A percentile compares a stretch with the other conserved stretches of the same genome.
Conservation (phyloP, 805 yeast genomes). For the Myxozyma mucilagina region DNA sequence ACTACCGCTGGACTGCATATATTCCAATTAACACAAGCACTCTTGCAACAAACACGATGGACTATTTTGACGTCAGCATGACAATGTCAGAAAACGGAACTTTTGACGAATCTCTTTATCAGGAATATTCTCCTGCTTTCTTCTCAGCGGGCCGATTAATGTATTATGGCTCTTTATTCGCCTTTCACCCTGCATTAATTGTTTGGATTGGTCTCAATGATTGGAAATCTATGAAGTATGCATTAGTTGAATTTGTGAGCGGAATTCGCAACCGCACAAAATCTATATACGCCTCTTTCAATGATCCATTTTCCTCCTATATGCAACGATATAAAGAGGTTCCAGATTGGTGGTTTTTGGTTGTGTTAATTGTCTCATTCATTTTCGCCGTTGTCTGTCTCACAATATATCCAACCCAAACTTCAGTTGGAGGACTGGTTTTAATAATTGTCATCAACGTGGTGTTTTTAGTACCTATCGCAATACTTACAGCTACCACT, state of each 20-base stretch:
- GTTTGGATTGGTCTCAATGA: constrained; percentile 5
- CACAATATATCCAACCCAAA: constrained; percentile 48
- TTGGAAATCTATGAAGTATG: background rate
- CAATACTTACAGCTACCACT: constrained; percentile 62
- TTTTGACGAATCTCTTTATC: constrained; percentile 52
- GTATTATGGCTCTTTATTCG: constrained; percentile 63
- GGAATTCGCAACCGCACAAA: constrained; percentile 1
- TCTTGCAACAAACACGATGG: constrained; percentile 52
- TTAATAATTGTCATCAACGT: constrained; percentile 58
- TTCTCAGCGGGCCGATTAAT: constrained; percentile 56
- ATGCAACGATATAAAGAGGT: constrained; percentile 61
- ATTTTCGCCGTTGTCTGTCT: constrained; percentile 47
- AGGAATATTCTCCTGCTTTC: constrained; percentile 63
- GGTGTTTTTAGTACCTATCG: constrained; percentile 60
- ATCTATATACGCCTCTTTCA: constrained; percentile 31
- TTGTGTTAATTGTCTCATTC: constrained; percentile 50
- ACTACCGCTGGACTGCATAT: constrained; percentile 56
- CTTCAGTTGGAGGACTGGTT: constrained; percentile 64
- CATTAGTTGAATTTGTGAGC: constrained; percentile 32
- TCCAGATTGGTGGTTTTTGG: constrained; percentile 63
- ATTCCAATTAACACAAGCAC: constrained; percentile 55
- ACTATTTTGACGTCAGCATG: constrained; percentile 51
- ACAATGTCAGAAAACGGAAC: constrained; percentile 48
- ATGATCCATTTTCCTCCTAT: constrained; percentile 56
- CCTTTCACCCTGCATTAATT: constrained; percentile 42